Evolutionary conservation across 805 yeast species (phyloP), one percentile per base, ranked within the genome.

Genomic region (Jamesozyma gamospora): DNA sequence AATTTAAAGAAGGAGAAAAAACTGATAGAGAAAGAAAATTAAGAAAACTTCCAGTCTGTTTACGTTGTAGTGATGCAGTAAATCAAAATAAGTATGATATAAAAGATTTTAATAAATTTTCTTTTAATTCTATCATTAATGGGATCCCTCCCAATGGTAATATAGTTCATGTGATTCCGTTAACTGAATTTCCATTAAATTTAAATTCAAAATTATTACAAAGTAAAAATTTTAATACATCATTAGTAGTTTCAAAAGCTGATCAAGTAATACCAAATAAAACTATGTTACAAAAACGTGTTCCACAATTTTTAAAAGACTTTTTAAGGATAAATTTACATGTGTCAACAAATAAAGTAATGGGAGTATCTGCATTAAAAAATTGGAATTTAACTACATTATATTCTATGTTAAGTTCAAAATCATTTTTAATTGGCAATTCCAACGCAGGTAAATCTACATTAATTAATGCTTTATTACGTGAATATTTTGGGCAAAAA

Each of bases 371-470:
- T 3, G 50, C 56, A 1, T 11, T 45, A 1, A 53, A 47, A 28
- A 39, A 44, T 3, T 60, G 64, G 64, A 57, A 58, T 29, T 33
- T 60, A 4, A 46, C 46, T 13, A 39, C 48, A 6, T 44, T 51
- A 17, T 50, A 38, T 24, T 41, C 58, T 2, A 32, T 47, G 31
- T 34, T 60, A 34, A 49, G 46, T 14, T 43, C 47, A 10, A 59
- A 62, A 26, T 55, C 72, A 7, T 77, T 73, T 50, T 56, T 82
- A 25, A 61, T 82, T 16, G 94, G 94, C 1, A 69, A 69, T 42
- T 75, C 80, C 10, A 82, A 82, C 51, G 68, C 74, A 12, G 94
- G 94, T 1, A 82, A 82, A 53, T 75, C 85, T 2, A 67, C 80
- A 2, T 47, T 82, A 28, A 65, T 80, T 1, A 72, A 70, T 46